phyloP scores from a whole-genome alignment of 2,329 filamentous ascomycete species.

The Colletotrichum sp. region DNA sequence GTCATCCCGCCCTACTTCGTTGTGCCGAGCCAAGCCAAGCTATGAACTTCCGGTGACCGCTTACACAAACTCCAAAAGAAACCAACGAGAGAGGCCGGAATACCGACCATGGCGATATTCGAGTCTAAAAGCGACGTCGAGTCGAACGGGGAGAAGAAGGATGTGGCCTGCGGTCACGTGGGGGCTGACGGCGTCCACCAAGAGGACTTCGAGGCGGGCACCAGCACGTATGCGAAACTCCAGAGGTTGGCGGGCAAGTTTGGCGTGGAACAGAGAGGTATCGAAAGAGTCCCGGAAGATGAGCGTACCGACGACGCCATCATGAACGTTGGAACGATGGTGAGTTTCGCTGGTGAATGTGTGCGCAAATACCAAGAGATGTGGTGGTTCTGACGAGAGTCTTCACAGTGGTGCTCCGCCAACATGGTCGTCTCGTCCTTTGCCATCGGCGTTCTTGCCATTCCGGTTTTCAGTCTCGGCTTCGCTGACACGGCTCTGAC shows the following conservation, averaged over 20 bases:
- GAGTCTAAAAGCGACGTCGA: conserved; percentile 18
- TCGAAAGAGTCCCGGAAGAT: conserved; percentile 74
- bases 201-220: conserved; percentile 11
- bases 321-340: conserved; percentile 74
- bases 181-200: background rate
- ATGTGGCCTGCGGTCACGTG: conserved; percentile 3
- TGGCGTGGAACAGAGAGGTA: conserved; percentile 75
- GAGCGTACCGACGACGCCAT: conserved; percentile 71
- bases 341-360: conserved; percentile 43
- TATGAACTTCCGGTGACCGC: conserved; percentile 4
- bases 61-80: background rate
- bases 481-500: conserved; percentile 76
- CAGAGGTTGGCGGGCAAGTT: conserved; percentile 69
- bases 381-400: background rate
- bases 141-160: conserved; percentile 15
- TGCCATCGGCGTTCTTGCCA: conserved; percentile 74
- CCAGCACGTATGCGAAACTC: conserved; percentile 35
- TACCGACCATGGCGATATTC: conserved; percentile 3
- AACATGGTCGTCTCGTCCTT: conserved; percentile 82
- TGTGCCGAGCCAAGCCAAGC: background rate
- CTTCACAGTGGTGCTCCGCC: conserved; percentile 67
- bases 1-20: background rate
- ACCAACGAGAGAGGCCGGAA: background rate
- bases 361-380: background rate
- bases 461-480: conserved; percentile 72